Percentiles rank a stretch among this genome's conserved stretches.
phyloP scores from a whole-genome alignment of 192 early-diverging fungal genomes.

The Polychytrium aggregatum region DNA sequence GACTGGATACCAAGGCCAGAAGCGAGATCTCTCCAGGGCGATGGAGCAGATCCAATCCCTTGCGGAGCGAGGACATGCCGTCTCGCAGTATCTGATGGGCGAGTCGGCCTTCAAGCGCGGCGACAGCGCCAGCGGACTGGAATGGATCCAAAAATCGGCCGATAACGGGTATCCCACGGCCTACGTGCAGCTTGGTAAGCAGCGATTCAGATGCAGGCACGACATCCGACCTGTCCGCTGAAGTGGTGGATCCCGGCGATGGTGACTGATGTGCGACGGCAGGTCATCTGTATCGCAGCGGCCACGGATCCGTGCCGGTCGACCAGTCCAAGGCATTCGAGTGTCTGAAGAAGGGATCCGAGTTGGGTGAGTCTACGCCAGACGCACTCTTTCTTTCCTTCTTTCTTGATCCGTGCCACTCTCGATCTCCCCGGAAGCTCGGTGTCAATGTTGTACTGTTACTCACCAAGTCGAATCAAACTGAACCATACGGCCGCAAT shows the following conservation, averaged over 20 bases:
- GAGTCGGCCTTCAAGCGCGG: background rate
- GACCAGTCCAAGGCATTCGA: constrained; percentile 11
- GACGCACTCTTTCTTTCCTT: background rate
- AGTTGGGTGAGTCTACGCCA: constrained; percentile 4
- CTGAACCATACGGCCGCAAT: too few relatives aligned
- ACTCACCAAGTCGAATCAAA: background rate
- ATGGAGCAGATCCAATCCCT: constrained; percentile 4
- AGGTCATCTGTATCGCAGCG: constrained; percentile 17
- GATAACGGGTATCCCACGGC: constrained; percentile 9
- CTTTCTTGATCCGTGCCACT: too few relatives aligned
- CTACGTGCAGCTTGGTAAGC: constrained; percentile 18
- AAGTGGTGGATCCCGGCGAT: background rate
- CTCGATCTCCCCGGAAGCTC: too few relatives aligned
- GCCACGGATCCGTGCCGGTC: constrained; percentile 5
- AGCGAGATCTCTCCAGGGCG: too few relatives aligned
- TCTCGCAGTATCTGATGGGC: constrained; percentile 15
- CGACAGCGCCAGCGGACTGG: constrained; percentile 9
- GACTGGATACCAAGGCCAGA: too few relatives aligned
- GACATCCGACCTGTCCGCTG: background rate
- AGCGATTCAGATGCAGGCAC: background rate
- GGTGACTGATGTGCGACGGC: background rate
- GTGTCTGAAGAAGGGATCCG: constrained; percentile 16
- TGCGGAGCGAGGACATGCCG: constrained; percentile 5
- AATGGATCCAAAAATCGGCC: constrained; percentile 10
- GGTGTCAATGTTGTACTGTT: too few relatives aligned